Conservation (phyloP, 441 rosid species). For the Sinapis alba region DNA sequence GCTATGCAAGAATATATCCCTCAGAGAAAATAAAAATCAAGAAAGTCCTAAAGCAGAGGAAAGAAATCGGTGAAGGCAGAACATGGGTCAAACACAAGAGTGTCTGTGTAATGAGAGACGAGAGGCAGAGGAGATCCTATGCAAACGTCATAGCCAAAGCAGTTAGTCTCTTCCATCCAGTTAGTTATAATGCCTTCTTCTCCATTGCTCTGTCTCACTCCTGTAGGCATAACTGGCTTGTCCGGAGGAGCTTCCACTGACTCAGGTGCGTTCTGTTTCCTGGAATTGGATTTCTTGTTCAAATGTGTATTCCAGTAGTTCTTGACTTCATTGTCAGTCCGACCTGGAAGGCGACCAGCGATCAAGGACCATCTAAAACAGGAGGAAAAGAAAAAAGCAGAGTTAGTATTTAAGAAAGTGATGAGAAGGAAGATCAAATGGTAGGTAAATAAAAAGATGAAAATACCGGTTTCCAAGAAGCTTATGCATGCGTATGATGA, state of each 20-base stretch:
- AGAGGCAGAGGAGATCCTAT: constrained; percentile 42
- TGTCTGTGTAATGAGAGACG: constrained; percentile 37
- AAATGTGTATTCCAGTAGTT: constrained; percentile 78
- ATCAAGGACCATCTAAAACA: constrained; percentile 62
- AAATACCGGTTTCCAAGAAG: constrained; percentile 71
- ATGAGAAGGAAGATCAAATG: not conserved
- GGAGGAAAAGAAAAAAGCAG: not conserved
- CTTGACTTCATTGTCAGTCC: constrained; percentile 73
- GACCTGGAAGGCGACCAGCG: constrained; percentile 70
- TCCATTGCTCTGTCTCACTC: constrained; percentile 24
- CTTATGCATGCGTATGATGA: constrained; percentile 74
- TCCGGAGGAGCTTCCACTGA: constrained; percentile 20
- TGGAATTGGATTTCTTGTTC: constrained; percentile 51
- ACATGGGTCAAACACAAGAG: constrained; percentile 51
- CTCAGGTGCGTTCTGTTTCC: constrained; percentile 46
- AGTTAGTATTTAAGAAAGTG: not conserved
- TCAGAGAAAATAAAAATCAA: not conserved
- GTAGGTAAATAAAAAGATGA: not conserved
- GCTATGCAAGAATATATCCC: constrained; percentile 36
- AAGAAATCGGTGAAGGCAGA: constrained; percentile 53
- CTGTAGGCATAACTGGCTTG: constrained; percentile 28
- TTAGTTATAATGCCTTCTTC: constrained; percentile 6
- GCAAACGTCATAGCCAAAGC: constrained; percentile 28
- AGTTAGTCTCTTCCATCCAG: constrained; percentile 45
- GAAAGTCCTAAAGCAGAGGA: constrained; percentile 40